Conservation (phyloP, 1,284 basidiomycete species). For the Tilletia caries region DNA sequence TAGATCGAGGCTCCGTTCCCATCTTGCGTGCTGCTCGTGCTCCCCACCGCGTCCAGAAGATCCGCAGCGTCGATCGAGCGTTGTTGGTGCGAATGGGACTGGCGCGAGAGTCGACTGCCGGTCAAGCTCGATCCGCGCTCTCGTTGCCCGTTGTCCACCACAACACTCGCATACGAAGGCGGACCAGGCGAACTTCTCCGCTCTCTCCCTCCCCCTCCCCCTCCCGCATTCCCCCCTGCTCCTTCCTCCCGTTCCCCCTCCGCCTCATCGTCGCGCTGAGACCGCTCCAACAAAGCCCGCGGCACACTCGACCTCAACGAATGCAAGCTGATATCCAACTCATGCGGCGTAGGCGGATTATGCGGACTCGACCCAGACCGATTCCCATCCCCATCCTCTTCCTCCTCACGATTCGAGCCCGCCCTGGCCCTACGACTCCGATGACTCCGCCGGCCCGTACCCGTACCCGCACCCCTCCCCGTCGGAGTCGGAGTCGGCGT, state of each 20-base stretch:
- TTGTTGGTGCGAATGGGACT: neutral
- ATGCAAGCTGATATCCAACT: conserved; percentile 60
- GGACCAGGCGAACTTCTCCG: neutral
- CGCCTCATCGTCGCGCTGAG: neutral
- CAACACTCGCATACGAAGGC: conserved; percentile 1
- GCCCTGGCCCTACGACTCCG: neutral
- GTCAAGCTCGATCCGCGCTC: neutral
- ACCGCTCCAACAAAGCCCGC: neutral
- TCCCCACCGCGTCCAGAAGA: conserved; percentile 5
- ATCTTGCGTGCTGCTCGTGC: conserved; percentile 1
- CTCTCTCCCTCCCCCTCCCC: neutral
- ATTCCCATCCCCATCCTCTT: too few relatives aligned
- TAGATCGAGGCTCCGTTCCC: neutral
- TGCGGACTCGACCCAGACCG: conserved; percentile 43
- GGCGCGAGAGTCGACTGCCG: too few relatives aligned
- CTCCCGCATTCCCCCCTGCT: neutral
- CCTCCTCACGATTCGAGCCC: conserved; percentile 17
- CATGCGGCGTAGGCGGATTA: conserved; percentile 61
- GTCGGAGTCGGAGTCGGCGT: neutral
- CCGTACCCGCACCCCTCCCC: neutral
- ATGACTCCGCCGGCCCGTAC: neutral
- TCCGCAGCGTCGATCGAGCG: neutral
- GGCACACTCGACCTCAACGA: conserved; percentile 26
- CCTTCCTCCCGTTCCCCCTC: too few relatives aligned
- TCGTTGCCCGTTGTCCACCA: neutral